A percentile compares a stretch with the other conserved stretches of the same genome.
Conservation (phyloP, 257 asterid species). For the Asclepias syriaca region DNA sequence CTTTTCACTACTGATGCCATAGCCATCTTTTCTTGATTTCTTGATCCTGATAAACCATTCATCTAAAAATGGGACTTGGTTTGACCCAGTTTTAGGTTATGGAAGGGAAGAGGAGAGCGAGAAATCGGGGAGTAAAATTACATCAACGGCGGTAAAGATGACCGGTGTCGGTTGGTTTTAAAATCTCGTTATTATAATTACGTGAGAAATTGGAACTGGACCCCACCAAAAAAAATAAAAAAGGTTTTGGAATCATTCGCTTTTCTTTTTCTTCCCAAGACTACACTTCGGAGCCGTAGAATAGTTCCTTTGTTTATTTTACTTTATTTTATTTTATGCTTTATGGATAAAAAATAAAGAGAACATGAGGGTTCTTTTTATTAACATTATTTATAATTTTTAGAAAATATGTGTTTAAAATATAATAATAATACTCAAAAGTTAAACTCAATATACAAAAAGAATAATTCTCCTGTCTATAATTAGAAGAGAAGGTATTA, state of each 20-base stretch:
- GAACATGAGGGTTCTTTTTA: no score
- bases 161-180: neutral
- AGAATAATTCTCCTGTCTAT: neutral
- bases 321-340: no score
- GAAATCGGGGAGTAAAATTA: neutral
- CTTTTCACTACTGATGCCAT: conserved; percentile 46
- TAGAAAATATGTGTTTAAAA: no score
- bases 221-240: neutral
- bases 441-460: no score
- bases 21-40: conserved; percentile 8
- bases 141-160: neutral
- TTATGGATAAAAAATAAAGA: no score
- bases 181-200: neutral
- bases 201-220: neutral
- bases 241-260: no score
- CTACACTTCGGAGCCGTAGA: no score
- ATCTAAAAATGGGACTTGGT: no score
- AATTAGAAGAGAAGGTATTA: neutral
- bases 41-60: neutral
- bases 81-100: neutral
- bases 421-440: no score
- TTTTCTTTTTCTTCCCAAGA: no score
- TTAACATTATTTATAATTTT: no score
- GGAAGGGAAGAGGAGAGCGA: neutral
- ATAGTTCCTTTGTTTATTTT: no score